Percentiles rank a stretch among this genome's conserved stretches.
phyloP scores from a whole-genome alignment of 768 basidiomycete genomes.

The Rhodocollybia butyracea region DNA sequence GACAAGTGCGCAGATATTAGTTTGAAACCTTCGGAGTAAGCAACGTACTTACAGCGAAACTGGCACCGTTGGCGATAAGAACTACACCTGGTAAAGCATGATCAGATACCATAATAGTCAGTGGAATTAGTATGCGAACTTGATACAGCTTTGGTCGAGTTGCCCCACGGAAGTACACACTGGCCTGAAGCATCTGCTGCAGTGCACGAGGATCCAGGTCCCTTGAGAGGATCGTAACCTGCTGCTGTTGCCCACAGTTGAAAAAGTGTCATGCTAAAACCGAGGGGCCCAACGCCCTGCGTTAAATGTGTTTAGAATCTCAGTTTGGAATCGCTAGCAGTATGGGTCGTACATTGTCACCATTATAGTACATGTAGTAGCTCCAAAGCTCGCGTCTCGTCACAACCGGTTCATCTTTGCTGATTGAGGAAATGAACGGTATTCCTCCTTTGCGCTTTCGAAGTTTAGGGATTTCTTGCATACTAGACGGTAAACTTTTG shows the following conservation, averaged over 20 bases:
- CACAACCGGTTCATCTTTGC: slow-evolving; percentile 61
- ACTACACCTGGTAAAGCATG: slow-evolving; percentile 66
- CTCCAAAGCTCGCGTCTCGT: slow-evolving; percentile 76
- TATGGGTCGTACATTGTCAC: slow-evolving; percentile 57
- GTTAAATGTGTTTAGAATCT: neutral
- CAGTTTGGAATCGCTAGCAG: neutral
- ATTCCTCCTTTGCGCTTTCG: slow-evolving; percentile 15
- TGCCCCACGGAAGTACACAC: slow-evolving; percentile 77
- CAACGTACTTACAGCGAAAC: slow-evolving; percentile 57
- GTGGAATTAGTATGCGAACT: neutral
- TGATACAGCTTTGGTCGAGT: slow-evolving; percentile 65
- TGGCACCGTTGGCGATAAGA: slow-evolving; percentile 72
- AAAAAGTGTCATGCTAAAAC: slow-evolving; percentile 72
- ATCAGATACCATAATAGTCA: neutral
- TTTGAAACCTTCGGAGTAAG: neutral
- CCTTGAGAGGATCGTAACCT: slow-evolving; percentile 69
- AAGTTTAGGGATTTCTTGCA: slow-evolving; percentile 1
- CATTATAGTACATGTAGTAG: slow-evolving; percentile 81
- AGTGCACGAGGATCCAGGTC: slow-evolving; percentile 68
- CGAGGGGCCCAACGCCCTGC: slow-evolving; percentile 66
- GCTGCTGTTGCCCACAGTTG: slow-evolving; percentile 68
- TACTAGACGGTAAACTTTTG: slow-evolving; percentile 7
- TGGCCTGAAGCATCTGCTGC: slow-evolving; percentile 57
- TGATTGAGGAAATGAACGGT: slow-evolving; percentile 36
- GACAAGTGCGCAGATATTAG: neutral